These are phyloP conservation scores for Cucumis sativus DNA, from an alignment of 306 rosid species.

Conservation along the genomic window Cucumber_9930_V3 NC_026658.2:13875501-13876000, in stretches of 20 bases:
- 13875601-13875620: background rate
- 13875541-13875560: background rate
- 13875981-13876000: background rate
- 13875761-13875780: too few relatives aligned
- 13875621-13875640: background rate
- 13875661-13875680: background rate
- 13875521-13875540: background rate
- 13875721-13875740: too few relatives aligned
- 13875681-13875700: background rate
- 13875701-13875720: background rate
- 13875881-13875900: background rate
- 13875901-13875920: background rate
- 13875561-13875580: background rate
- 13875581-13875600: background rate
- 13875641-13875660: background rate
- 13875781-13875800: too few relatives aligned
- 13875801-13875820: too few relatives aligned
- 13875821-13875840: background rate
- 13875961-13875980: background rate
- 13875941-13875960: background rate
- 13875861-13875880: background rate
- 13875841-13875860: background rate
- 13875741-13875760: too few relatives aligned
- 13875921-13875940: background rate
- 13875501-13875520: too few relatives aligned